Evolutionary conservation across 2,329 filamentous ascomycete species (phyloP).

Genomic region (Apiospora marii): DNA sequence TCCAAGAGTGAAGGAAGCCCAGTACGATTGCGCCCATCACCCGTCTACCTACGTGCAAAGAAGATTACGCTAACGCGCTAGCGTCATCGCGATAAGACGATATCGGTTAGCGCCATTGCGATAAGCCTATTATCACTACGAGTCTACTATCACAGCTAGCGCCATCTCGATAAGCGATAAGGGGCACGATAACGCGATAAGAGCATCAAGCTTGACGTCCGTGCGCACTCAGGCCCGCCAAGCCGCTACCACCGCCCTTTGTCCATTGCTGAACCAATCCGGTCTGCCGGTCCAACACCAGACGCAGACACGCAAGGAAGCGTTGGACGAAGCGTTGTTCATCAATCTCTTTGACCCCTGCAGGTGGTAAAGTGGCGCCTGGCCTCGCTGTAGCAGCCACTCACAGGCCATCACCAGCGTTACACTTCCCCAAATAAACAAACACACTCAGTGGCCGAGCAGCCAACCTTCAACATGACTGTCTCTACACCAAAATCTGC

Average conservation of each 20-base stretch:
- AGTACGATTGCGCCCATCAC: not conserved
- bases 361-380: slow-evolving; percentile 10
- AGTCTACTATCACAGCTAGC: not conserved
- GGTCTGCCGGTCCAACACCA: not conserved
- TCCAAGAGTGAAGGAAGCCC: not conserved
- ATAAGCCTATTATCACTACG: not conserved
- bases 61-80: not conserved
- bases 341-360: slow-evolving; percentile 6
- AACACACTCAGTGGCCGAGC: slow-evolving; percentile 17
- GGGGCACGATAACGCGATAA: not conserved
- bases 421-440: slow-evolving; percentile 19
- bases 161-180: not conserved
- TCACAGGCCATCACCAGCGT: slow-evolving; percentile 19
- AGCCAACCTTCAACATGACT: slow-evolving; percentile 26
- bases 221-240: not conserved
- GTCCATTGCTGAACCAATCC: not conserved
- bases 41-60: not conserved
- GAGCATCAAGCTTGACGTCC: not conserved
- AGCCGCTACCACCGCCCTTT: not conserved
- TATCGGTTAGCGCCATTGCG: not conserved
- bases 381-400: slow-evolving; percentile 8
- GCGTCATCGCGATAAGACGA: not conserved
- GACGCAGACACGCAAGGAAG: not conserved
- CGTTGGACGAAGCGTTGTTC: not conserved
- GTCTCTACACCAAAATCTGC: slow-evolving; percentile 25